Evolutionary conservation across 805 yeast genomes (phyloP), one percentile per base, ranked within the genome.

Genomic region (Ogataea paraovalis): DNA sequence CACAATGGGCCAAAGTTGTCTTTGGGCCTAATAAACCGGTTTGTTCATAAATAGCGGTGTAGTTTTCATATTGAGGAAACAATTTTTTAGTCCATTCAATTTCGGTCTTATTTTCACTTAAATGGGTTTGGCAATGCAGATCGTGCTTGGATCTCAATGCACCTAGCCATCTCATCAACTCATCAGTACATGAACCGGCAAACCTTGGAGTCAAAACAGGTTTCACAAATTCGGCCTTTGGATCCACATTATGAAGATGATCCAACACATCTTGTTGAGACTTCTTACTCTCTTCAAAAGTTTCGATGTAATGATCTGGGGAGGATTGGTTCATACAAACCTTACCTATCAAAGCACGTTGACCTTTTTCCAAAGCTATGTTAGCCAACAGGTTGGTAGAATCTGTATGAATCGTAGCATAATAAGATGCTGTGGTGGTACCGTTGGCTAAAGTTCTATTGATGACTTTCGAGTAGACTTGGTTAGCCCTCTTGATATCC

Each of bases 151-250:
- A 56, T n/a, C 82, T 72, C 22, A 85, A 61, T 5, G 74, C 65
- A 2, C 95, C 95, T 46, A 91, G 71, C 73, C 79, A 74, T 7
- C 60, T 59, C 70, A 92, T 68, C 34, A 88, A 69, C 43, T 79
- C 76, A 21, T 78, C 68, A 3, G 88, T 73, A 61, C 97, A 92
- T 18, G 87, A 79, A 2, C 96, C 96, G 0, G 98, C 98, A 70
- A 92, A 92, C 48, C 99, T 71, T 8, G 99, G 98, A 2, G 98
- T 92, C 10, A 92, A 55, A 13, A 91, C 82, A 0, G 98, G 96
- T 43, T 75, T 70, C 14, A 92, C 75, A 3, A 71, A 52, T 18
- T 77, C 75, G 32, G 74, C 70, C 0, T 56, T 52, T 2, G 87
- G 83, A 50, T 85, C 87, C 42, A 79, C 67, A 5, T 64, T 51